phyloP scores from a whole-genome alignment of 2,329 filamentous ascomycete genomes.

The Stemphylium beticola region DNA sequence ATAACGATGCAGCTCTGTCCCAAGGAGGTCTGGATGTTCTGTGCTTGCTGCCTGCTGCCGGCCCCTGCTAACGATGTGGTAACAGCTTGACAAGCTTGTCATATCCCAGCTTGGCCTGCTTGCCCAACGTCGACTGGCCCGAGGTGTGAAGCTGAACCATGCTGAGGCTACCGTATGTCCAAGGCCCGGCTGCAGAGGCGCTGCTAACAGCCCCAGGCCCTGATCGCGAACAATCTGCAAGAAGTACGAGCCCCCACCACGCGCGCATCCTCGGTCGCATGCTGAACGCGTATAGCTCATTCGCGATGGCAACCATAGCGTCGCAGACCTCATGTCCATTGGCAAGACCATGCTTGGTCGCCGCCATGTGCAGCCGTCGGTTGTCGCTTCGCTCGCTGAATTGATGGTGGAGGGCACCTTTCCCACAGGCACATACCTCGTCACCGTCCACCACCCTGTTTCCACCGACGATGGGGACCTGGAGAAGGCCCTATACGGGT shows the following conservation, averaged over 20 bases:
- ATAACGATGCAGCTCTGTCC: conserved; percentile 46
- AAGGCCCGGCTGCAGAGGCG: background rate
- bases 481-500: conserved; percentile 85
- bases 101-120: conserved; percentile 88
- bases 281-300: conserved; percentile 67
- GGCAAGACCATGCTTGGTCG: conserved; percentile 92
- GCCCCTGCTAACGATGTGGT: conserved; percentile 31
- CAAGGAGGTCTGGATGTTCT: conserved; percentile 40
- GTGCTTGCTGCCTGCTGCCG: background rate
- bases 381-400: conserved; percentile 78
- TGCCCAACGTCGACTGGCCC: conserved; percentile 84
- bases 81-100: conserved; percentile 91
- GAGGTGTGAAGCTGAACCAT: conserved; percentile 89
- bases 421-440: conserved; percentile 85
- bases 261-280: conserved; percentile 9
- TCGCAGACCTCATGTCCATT: conserved; percentile 91
- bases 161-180: conserved; percentile 77
- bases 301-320: conserved; percentile 91
- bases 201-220: conserved; percentile 61
- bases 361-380: conserved; percentile 85
- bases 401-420: conserved; percentile 96
- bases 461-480: conserved; percentile 85
- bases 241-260: conserved; percentile 61
- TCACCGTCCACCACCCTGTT: conserved; percentile 92
- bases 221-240: conserved; percentile 88